Evolutionary conservation across 1,284 basidiomycete species (phyloP).

Genomic region (Mycosarcoma mackinlayi): DNA sequence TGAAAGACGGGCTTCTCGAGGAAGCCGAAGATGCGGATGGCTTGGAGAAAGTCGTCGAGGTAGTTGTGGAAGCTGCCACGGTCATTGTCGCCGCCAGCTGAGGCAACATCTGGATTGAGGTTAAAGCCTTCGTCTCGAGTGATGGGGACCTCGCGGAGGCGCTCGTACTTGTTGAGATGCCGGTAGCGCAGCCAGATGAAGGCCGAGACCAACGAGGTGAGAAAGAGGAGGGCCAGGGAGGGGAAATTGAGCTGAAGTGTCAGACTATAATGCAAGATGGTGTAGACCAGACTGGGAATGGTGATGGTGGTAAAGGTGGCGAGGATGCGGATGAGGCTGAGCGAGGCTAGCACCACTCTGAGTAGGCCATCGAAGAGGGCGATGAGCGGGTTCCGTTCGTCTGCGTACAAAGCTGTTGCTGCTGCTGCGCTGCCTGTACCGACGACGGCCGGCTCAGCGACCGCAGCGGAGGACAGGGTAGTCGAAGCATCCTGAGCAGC

Average conservation of each 20-base stretch:
- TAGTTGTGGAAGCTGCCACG: slow-evolving; percentile 65
- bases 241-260: slow-evolving; percentile 67
- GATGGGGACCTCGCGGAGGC: slow-evolving; percentile 63
- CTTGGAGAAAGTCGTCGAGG: slow-evolving; percentile 67
- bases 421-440: slow-evolving; percentile 12
- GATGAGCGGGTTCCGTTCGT: slow-evolving; percentile 46
- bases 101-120: slow-evolving; percentile 61
- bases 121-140: slow-evolving; percentile 64
- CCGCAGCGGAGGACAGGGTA: slow-evolving; percentile 3
- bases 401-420: slow-evolving; percentile 18
- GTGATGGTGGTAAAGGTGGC: slow-evolving; percentile 62
- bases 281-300: slow-evolving; percentile 60
- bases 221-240: slow-evolving; percentile 55
- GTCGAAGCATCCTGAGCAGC: slow-evolving; percentile 13
- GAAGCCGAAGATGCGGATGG: slow-evolving; percentile 68
- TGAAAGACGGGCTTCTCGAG: slow-evolving; percentile 68
- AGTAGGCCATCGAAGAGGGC: slow-evolving; percentile 54
- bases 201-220: slow-evolving; percentile 43
- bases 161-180: slow-evolving; percentile 65
- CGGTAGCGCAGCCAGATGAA: slow-evolving; percentile 69
- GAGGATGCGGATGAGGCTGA: slow-evolving; percentile 55
- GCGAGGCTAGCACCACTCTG: slow-evolving; percentile 54
- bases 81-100: slow-evolving; percentile 53
- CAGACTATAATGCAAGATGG: slow-evolving; percentile 63
- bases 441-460: slow-evolving; percentile 6